phyloP scores from a whole-genome alignment of 805 yeast species.

The Priceomyces melissophilus region DNA sequence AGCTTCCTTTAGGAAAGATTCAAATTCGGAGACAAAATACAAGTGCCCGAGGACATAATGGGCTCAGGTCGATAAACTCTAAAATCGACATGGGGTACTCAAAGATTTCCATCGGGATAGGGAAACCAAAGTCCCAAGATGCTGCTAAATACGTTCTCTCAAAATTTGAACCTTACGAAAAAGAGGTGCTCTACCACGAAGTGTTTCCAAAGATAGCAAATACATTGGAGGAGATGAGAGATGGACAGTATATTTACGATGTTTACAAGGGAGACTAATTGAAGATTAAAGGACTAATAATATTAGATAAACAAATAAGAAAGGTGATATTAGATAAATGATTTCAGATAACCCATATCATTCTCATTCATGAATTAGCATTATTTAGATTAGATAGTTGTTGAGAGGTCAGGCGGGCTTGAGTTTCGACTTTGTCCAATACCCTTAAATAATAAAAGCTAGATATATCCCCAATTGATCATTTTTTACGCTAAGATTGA shows the following conservation, averaged over 20 bases:
- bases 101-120: constrained; percentile 77
- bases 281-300: too few relatives aligned
- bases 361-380: too few relatives aligned
- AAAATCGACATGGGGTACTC: constrained; percentile 50
- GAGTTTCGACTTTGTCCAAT: too few relatives aligned
- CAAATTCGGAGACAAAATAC: constrained; percentile 59
- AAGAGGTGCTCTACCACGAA: constrained; percentile 32
- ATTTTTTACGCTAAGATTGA: background rate
- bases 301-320: too few relatives aligned
- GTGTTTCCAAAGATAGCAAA: constrained; percentile 40
- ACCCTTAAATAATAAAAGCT: too few relatives aligned
- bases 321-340: too few relatives aligned
- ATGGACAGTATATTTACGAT: constrained; percentile 10
- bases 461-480: too few relatives aligned
- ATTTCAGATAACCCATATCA: too few relatives aligned
- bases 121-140: constrained; percentile 51
- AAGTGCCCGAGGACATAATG: constrained; percentile 81
- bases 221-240: constrained; percentile 33
- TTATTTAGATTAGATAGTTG: too few relatives aligned
- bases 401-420: too few relatives aligned
- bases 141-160: constrained; percentile 66
- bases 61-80: constrained; percentile 57
- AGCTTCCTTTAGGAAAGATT: constrained; percentile 59
- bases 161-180: constrained; percentile 47
- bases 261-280: background rate